Conservation (phyloP, 2,329 filamentous ascomycete species). For the Ascochyta clinopodiicola region DNA sequence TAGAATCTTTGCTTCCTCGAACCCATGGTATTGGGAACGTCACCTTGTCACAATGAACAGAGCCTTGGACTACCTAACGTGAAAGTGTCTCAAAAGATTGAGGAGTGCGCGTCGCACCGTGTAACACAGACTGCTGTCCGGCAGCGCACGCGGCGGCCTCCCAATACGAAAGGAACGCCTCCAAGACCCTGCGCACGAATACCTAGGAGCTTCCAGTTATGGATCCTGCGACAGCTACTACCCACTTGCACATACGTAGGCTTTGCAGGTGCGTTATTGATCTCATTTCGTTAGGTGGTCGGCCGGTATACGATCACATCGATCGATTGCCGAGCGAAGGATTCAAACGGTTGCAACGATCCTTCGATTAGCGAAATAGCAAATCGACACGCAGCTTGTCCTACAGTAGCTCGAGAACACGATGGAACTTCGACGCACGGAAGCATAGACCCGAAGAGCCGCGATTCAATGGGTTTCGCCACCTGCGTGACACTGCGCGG, state of each 20-base stretch:
- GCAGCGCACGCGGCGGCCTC: slow-evolving; percentile 12
- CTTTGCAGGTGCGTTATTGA: neutral
- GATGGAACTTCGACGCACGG: slow-evolving; percentile 9
- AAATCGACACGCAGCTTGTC: neutral
- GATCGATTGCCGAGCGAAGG: neutral
- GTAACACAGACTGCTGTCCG: slow-evolving; percentile 29
- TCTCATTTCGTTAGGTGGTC: neutral
- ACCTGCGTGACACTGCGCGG: slow-evolving; percentile 8
- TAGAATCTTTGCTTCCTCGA: slow-evolving; percentile 18
- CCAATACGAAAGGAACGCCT: slow-evolving; percentile 6
- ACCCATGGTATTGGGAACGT: slow-evolving; percentile 23
- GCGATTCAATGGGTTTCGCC: slow-evolving; percentile 10
- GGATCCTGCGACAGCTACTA: neutral
- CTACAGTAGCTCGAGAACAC: neutral
- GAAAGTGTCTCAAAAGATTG: slow-evolving; percentile 25
- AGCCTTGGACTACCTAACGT: slow-evolving; percentile 18
- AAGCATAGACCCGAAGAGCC: slow-evolving; percentile 12
- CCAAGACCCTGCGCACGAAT: slow-evolving; percentile 2
- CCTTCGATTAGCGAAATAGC: slow-evolving; percentile 12
- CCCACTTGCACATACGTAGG: neutral
- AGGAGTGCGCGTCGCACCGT: slow-evolving; percentile 22
- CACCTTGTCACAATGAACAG: slow-evolving; percentile 16
- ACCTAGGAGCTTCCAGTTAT: neutral
- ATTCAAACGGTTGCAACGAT: neutral
- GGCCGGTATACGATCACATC: neutral